phyloP scores from a whole-genome alignment of 2,329 filamentous ascomycete species.

The Nannizziopsis arthrosporioides region DNA sequence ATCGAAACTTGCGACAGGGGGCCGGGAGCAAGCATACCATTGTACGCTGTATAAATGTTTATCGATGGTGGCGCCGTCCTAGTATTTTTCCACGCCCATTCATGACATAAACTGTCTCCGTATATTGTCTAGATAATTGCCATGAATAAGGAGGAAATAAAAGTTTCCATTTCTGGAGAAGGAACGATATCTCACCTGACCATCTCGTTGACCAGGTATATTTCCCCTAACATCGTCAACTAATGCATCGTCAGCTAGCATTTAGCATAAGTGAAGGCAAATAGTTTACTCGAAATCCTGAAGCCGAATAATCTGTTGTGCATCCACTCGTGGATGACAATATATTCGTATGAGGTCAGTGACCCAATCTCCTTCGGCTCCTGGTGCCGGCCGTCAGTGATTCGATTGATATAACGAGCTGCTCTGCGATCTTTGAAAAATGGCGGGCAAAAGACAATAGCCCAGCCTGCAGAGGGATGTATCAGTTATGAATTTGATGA shows the following conservation, averaged over 20 bases:
- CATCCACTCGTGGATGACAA: constrained; percentile 6
- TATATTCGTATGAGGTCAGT: constrained; percentile 1
- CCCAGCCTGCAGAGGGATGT: background rate
- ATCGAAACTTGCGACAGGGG: no score
- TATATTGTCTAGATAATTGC: background rate
- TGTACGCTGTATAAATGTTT: background rate
- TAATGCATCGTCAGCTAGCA: no score
- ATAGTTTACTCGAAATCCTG: background rate
- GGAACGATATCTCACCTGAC: no score
- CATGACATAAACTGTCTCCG: constrained; percentile 2
- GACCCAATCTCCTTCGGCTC: background rate
- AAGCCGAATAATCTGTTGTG: background rate
- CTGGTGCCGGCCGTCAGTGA: background rate
- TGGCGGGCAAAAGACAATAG: constrained; percentile 1
- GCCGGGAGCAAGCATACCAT: no score
- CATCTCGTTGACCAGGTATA: no score
- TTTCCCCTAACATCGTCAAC: no score
- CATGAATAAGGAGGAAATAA: background rate
- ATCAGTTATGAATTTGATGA: background rate
- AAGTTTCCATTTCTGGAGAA: background rate
- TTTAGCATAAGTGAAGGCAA: background rate
- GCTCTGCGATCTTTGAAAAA: background rate
- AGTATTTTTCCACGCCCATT: background rate
- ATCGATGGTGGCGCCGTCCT: background rate
- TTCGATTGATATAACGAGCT: constrained; percentile 1